A percentile compares a stretch with the other conserved stretches of the same genome.
These are phyloP conservation scores for Penicillium bialowiezense DNA, from an alignment of 495 filamentous ascomycete species.

Conservation along the genomic window DNA sequence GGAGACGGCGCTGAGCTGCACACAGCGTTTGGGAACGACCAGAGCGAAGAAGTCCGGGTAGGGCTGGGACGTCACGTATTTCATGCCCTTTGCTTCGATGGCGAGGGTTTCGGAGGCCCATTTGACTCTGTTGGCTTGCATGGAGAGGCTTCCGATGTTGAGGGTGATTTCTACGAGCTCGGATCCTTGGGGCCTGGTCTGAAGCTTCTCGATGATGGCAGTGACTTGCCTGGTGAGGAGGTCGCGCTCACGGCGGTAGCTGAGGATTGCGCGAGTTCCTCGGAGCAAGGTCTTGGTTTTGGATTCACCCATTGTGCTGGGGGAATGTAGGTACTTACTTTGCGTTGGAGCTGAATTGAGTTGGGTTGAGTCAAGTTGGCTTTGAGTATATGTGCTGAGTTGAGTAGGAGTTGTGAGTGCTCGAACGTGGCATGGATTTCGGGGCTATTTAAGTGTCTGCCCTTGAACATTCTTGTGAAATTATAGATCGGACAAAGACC, in stretches of 20 bases:
- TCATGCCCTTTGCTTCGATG: background rate
- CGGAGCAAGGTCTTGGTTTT: background rate
- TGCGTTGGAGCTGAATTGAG: no score
- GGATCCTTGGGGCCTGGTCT: background rate
- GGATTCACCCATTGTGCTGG: background rate
- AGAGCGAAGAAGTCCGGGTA: background rate
- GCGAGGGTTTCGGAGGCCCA: background rate
- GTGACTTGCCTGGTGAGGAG: background rate
- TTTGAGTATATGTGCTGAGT: no score
- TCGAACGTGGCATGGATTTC: no score
- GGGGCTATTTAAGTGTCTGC: no score
- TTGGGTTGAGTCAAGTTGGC: no score
- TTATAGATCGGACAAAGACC: no score
- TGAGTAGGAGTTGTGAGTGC: no score
- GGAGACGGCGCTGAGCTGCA: background rate
- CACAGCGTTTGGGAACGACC: background rate
- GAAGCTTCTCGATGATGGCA: background rate
- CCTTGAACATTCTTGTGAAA: no score
- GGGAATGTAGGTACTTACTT: no score
- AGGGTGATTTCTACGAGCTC: background rate
- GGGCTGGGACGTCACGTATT: background rate
- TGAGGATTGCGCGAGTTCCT: background rate
- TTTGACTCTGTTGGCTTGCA: constrained; percentile 3
- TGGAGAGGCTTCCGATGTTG: background rate
- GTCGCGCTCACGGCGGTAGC: background rate